Percentiles rank a stretch among this genome's conserved stretches.
phyloP scores from a whole-genome alignment of 2,329 filamentous ascomycete genomes.

The Exophiala viscosa region DNA sequence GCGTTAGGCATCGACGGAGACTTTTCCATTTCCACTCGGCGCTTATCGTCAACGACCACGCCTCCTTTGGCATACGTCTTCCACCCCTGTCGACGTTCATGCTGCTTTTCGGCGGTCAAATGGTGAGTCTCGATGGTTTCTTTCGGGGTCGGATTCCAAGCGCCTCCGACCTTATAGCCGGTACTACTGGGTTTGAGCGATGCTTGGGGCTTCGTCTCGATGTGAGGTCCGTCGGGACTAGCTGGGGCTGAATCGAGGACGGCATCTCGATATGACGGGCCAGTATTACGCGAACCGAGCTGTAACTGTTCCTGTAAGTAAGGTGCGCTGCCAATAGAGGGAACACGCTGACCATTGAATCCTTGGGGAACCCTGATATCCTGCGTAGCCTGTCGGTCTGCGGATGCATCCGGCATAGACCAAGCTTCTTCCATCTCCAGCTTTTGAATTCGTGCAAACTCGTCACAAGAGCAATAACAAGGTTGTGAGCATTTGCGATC shows the following conservation, averaged over 20 bases:
- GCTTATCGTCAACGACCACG: conserved; percentile 11
- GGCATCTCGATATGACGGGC: not conserved
- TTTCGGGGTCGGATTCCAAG: not conserved
- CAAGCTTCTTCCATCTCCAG: not conserved
- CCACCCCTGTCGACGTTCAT: conserved; percentile 11
- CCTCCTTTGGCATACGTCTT: conserved; percentile 15
- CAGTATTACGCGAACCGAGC: not conserved
- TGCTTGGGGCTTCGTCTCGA: not conserved
- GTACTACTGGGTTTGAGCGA: not conserved
- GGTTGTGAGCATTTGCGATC: conserved; percentile 14
- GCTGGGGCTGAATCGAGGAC: not conserved
- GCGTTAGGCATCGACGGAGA: not conserved
- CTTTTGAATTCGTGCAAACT: conserved; percentile 7
- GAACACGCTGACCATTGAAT: conserved; percentile 12
- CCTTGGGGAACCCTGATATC: not conserved
- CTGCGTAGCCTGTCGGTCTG: not conserved
- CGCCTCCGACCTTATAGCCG: not conserved
- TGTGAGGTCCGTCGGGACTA: not conserved
- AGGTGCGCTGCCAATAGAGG: conserved; percentile 12
- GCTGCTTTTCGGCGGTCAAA: conserved; percentile 7
- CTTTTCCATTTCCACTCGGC: not conserved
- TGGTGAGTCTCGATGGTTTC: not conserved
- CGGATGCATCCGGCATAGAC: not conserved
- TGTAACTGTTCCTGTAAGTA: conserved; percentile 18
- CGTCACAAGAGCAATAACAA: conserved; percentile 23